These are phyloP conservation scores for Bipolaris victoriae DNA, from an alignment of 2,329 filamentous ascomycete genomes.

Conservation along the genomic window DNA sequence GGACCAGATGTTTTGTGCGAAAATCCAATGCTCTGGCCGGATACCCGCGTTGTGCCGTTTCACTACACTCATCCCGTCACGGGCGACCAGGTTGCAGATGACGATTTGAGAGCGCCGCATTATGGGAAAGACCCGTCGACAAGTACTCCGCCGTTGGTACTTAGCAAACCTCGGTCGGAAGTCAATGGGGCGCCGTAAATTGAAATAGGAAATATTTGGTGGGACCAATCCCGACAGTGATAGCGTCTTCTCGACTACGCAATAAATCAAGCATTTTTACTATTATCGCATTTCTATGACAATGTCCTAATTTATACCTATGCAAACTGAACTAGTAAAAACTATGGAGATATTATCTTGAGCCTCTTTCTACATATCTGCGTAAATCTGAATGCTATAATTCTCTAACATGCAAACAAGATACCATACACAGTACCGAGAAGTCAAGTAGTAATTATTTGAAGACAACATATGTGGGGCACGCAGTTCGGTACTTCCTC, in stretches of 20 bases:
- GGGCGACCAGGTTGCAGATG: conserved; percentile 52
- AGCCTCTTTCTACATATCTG: too few relatives aligned
- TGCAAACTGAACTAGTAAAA: too few relatives aligned
- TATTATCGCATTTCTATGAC: too few relatives aligned
- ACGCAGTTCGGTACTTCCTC: not conserved
- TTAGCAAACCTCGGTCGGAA: conserved; percentile 42
- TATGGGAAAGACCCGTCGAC: conserved; percentile 53
- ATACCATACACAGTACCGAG: conserved; percentile 49
- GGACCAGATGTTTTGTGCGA: conserved; percentile 62
- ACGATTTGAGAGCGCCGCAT: conserved; percentile 57
- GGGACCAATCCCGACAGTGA: too few relatives aligned
- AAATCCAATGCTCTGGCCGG: conserved; percentile 63
- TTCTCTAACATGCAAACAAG: conserved; percentile 53
- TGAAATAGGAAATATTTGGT: conserved; percentile 20
- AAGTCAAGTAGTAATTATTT: conserved; percentile 47
- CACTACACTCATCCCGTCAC: conserved; percentile 61
- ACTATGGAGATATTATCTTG: too few relatives aligned
- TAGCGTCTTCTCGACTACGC: too few relatives aligned
- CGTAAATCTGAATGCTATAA: conserved; percentile 53
- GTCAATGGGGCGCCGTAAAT: not conserved
- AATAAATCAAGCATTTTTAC: too few relatives aligned
- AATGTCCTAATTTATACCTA: too few relatives aligned
- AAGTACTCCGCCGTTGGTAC: conserved; percentile 52
- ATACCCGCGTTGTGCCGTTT: conserved; percentile 61
- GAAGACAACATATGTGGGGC: conserved; percentile 33